Percentiles rank a stretch among this genome's conserved stretches.
Evolutionary conservation across 179 eudicot species (phyloP).

Genomic region (Gypsophila paniculata): DNA sequence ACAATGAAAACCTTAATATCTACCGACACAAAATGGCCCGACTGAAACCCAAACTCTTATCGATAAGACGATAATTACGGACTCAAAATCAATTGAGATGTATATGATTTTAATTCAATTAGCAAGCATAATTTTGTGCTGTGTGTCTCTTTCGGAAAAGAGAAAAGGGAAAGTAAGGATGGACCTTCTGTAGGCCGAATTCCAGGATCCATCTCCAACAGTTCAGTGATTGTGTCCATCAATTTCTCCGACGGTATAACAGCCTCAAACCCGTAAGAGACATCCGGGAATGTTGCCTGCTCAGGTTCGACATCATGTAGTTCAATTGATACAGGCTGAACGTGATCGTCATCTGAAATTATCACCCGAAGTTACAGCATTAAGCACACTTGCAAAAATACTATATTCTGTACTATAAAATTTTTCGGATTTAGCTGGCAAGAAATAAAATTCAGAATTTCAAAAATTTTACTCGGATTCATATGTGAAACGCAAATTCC

Average conservation of each 20-base stretch:
- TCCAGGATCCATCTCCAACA: neutral
- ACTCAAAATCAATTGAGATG: neutral
- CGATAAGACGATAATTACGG: neutral
- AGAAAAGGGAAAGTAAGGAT: neutral
- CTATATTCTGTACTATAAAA: too few species aligned
- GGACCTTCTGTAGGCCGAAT: neutral
- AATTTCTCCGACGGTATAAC: neutral
- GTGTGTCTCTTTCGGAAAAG: neutral
- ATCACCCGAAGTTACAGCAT: neutral
- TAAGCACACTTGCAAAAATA: neutral
- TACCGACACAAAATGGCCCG: too few species aligned
- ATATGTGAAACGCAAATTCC: neutral
- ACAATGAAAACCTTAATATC: too few species aligned
- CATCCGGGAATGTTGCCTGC: neutral
- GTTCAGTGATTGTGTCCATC: neutral
- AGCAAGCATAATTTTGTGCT: neutral
- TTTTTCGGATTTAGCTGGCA: too few species aligned
- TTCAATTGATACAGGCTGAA: neutral
- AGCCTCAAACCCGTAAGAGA: slow-evolving; percentile 13
- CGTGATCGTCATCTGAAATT: neutral
- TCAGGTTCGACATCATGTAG: neutral
- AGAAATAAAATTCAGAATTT: too few species aligned
- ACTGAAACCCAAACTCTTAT: too few species aligned
- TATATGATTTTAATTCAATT: neutral
- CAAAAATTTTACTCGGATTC: neutral